These are phyloP conservation scores for Aleurites moluccanus DNA, from an alignment of 441 rosid species.

Conservation along the genomic window DNA sequence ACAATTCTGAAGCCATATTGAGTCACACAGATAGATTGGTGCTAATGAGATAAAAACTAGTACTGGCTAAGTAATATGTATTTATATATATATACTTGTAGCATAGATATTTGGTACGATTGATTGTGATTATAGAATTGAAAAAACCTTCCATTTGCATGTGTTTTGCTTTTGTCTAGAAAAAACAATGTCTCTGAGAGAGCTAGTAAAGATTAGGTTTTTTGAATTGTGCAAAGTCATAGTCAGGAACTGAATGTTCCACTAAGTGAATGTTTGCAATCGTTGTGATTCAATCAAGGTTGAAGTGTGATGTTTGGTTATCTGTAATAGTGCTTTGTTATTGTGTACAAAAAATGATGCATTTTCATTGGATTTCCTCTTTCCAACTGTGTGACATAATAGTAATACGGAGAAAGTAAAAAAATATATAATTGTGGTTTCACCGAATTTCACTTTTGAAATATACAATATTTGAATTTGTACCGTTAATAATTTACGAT, in stretches of 20 bases:
- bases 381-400: too few relatives aligned
- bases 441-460: too few relatives aligned
- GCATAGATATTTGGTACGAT: too few relatives aligned
- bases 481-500: too few relatives aligned
- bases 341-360: too few relatives aligned
- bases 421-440: too few relatives aligned
- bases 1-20: constrained; percentile 21
- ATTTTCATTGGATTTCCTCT: too few relatives aligned
- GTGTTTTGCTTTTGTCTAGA: not conserved
- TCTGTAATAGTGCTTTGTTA: not conserved
- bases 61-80: constrained; percentile 22
- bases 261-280: too few relatives aligned
- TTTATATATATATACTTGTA: too few relatives aligned
- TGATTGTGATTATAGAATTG: constrained; percentile 4
- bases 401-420: too few relatives aligned
- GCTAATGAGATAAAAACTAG: not conserved
- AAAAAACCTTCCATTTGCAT: not conserved
- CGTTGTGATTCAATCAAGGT: not conserved
- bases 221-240: not conserved
- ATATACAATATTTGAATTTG: too few relatives aligned
- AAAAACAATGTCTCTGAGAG: too few relatives aligned
- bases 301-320: not conserved
- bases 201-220: not conserved
- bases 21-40: constrained; percentile 17
- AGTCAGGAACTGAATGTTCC: not conserved